Base-by-base conservation (phyloP, 345 rosid genomes). In the Schrenkiella parvula region DNA sequence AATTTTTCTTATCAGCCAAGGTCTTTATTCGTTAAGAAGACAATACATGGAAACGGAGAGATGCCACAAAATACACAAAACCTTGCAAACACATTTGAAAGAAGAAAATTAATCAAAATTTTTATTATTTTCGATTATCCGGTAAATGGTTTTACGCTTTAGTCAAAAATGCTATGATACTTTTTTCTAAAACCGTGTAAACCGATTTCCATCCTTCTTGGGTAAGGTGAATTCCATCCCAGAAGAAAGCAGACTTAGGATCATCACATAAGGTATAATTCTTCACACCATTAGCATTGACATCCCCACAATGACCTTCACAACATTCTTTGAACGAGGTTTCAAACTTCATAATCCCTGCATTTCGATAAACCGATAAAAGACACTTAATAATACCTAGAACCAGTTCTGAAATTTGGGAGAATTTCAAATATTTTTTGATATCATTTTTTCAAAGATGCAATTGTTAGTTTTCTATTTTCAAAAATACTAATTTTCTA, bases 181-280 rank as follows among this genome's bases (percentile, higher is more conserved):
- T 17, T 6, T 60, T 5, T 50, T 39, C 26, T 38, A 83, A 70
- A 53, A 80, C 64, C 12, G 37, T 55, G 50, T 74, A 75, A 28
- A 81, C 80, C 17, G 79, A 68, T 15, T 43, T 62, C 89, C 89
- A 85, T 15, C 86, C 89, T 15, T 39, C 73, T 52, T 83, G 82
- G 2, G 87, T 78, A 2, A 82, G 89, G 53, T 85, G 87, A 25
- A 55, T 29, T 2, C 6, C 19, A 67, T 85, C 89, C 89, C 87
- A 85, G 15, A 83, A 85, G 82, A 85, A 83, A 11, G 79, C 53
- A 14, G 71, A 37, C 14, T 9, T 37, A 8, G 82, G 88, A 15
- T 81, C 58, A 23, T 63, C 53, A 8, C 88, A 84, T 11, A 71
- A 38, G 2, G 57, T 74, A 21, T 81, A 77, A 74, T 39, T 61